These are phyloP conservation scores for Acanthamoeba divionensis DNA, from an alignment of 208 protist genomes.

Conservation along the genomic window DNA sequence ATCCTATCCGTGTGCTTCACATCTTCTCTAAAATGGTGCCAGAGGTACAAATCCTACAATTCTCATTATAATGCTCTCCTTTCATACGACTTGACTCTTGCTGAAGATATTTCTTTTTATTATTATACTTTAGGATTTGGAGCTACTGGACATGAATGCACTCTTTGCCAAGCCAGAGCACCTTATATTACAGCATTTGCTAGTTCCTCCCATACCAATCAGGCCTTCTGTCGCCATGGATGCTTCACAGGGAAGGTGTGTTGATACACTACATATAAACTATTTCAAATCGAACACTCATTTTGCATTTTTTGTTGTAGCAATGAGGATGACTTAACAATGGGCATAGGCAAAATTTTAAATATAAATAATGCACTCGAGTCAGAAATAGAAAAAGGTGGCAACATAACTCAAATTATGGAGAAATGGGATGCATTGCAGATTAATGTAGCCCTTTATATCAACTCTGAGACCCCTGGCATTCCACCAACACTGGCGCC, in stretches of 20 bases:
- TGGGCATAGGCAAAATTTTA: conserved; percentile 84
- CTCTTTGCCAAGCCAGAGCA: conserved; percentile 82
- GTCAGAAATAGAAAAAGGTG: conserved; percentile 70
- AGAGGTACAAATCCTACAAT: conserved; percentile 45
- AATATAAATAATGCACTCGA: conserved; percentile 49
- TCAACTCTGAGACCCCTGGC: conserved; percentile 84
- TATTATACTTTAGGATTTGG: conserved; percentile 77
- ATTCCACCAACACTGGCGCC: conserved; percentile 55
- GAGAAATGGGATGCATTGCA: conserved; percentile 97
- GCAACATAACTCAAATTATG: conserved; percentile 78
- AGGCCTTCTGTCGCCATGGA: conserved; percentile 91
- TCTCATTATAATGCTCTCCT: neutral
- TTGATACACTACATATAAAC: conserved; percentile 45
- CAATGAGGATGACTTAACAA: conserved; percentile 99
- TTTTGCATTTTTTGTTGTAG: conserved; percentile 46
- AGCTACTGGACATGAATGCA: conserved; percentile 91
- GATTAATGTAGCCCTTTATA: conserved; percentile 85
- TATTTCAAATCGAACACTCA: conserved; percentile 36
- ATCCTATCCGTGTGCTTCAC: conserved; percentile 85
- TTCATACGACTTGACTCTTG: neutral
- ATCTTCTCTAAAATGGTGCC: conserved; percentile 91
- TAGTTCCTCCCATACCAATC: conserved; percentile 96
- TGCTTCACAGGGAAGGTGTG: neutral
- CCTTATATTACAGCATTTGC: conserved; percentile 90
- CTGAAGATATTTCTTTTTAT: too few relatives aligned